Base-by-base conservation (phyloP, 495 filamentous ascomycete species). In the Xylaria sp. region DNA sequence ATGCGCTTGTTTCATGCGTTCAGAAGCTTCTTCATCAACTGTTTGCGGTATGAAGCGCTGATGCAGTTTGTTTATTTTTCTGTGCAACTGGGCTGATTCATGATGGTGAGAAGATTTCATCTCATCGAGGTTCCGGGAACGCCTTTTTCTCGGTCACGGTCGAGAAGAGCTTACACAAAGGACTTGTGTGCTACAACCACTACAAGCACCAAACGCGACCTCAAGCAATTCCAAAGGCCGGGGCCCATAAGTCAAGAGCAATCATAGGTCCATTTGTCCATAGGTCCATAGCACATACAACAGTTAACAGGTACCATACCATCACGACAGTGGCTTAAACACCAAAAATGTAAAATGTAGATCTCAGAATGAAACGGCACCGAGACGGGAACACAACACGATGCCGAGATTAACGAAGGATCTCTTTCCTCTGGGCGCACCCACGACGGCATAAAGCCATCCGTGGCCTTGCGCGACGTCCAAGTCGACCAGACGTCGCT, bases 351-450 rank as follows among this genome's bases (percentile, higher is more conserved):
- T n/a, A n/a, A 46, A 15, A 84, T 88, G 83, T 88, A 85, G 86
- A 87, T 88, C 86, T 83, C 83, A 83, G 77, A 82, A 84, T 87
- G 86, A 88, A 88, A 88, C 86, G 80, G 79, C 73, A 77, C 79
- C 80, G 83, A 85, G 83, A 87, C 80, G 71, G 85, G 35, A 71
- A 59, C n/a, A 82, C 68, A 75, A 77, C 80, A 80, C 81, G 83
- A 79, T 79, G 79, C 77, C 81, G 86, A 83, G 86, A 88, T 88
- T 88, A 88, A 88, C 85, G 86, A 88, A 81, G 84, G 86, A 88
- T 86, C 85, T 82, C 71, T 72, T 83, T 82, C 55, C 77, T 86
- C 84, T 84, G 76, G 76, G 77, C 78, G 77, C 79, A 76, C 73
- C 77, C 81, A 69, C 72, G 72, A 76, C 77, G 72, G 79, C 81